Evolutionary conservation across 2,329 filamentous ascomycete genomes (phyloP).

Genomic region (Colletotrichum euphorbiae): DNA sequence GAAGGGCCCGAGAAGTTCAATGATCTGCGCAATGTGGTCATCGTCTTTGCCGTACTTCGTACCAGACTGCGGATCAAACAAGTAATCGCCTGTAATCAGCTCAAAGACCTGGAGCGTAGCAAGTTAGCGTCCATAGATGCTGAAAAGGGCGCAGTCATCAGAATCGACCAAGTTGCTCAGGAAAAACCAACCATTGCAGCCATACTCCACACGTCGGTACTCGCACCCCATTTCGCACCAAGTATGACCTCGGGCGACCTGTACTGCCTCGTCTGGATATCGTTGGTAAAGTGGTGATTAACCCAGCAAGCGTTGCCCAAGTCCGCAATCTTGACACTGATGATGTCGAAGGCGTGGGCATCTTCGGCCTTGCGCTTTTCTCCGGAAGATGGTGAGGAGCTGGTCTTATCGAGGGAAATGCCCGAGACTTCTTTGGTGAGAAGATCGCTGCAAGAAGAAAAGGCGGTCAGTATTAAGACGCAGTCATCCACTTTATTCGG

Average conservation of each 20-base stretch:
- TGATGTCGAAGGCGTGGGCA: constrained; percentile 73
- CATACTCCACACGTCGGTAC: constrained; percentile 99
- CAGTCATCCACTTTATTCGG: constrained; percentile 11
- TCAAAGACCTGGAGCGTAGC: constrained; percentile 82
- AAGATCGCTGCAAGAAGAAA: constrained; percentile 73
- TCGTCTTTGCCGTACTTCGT: constrained; percentile 99
- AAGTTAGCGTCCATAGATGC: constrained; percentile 12
- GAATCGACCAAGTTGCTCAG: not conserved
- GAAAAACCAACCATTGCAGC: constrained; percentile 86
- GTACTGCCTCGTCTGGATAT: constrained; percentile 98
- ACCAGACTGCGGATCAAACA: constrained; percentile 97
- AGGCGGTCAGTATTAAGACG: constrained; percentile 23
- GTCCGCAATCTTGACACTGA: constrained; percentile 99
- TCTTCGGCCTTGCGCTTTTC: constrained; percentile 75
- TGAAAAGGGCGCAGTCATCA: not conserved
- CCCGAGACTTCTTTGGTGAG: constrained; percentile 93
- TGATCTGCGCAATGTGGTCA: constrained; percentile 98
- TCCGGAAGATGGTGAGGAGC: constrained; percentile 62
- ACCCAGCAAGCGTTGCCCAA: constrained; percentile 99
- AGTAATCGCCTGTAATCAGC: constrained; percentile 96
- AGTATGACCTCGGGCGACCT: constrained; percentile 96
- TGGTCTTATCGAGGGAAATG: constrained; percentile 87
- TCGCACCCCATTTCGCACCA: constrained; percentile 98
- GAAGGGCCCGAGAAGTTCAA: constrained; percentile 93
- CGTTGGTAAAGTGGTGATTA: constrained; percentile 98